These are phyloP conservation scores for Termitomyces sp. DNA, from an alignment of 768 basidiomycete species.

Conservation along the genomic window DNA sequence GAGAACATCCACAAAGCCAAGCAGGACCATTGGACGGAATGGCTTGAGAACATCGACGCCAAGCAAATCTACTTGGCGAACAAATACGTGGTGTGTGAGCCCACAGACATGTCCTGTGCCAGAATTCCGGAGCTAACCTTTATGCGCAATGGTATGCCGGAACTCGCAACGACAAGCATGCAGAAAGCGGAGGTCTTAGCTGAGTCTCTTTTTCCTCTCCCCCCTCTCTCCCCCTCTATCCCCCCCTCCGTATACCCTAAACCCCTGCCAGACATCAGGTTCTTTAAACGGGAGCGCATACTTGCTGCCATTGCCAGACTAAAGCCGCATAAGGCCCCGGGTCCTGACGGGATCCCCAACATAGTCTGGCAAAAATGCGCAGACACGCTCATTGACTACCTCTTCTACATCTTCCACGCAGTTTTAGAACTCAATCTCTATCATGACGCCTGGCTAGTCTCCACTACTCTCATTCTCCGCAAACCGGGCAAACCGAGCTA, in stretches of 20 bases:
- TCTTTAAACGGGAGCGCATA: too few relatives aligned
- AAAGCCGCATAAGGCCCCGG: too few relatives aligned
- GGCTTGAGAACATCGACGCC: not conserved
- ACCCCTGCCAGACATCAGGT: too few relatives aligned
- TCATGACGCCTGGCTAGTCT: too few relatives aligned
- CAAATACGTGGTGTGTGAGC: not conserved
- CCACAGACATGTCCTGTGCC: not conserved
- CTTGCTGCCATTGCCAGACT: too few relatives aligned
- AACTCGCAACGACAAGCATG: accelerated
- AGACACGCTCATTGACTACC: too few relatives aligned
- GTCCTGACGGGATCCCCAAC: too few relatives aligned
- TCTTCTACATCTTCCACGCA: too few relatives aligned
- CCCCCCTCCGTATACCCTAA: not conserved
- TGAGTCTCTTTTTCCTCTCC: not conserved
- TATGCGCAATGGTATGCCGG: accelerated
- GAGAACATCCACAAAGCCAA: not conserved
- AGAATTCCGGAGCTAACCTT: not conserved
- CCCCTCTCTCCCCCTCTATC: not conserved
- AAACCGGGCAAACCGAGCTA: not conserved
- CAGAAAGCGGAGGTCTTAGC: not conserved
- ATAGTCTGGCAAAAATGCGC: too few relatives aligned
- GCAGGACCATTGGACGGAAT: not conserved
- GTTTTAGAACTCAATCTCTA: too few relatives aligned
- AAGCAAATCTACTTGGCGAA: not conserved
- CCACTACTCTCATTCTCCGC: too few relatives aligned